phyloP scores from a whole-genome alignment of 306 rosid genomes.

The Vigna trinervia region DNA sequence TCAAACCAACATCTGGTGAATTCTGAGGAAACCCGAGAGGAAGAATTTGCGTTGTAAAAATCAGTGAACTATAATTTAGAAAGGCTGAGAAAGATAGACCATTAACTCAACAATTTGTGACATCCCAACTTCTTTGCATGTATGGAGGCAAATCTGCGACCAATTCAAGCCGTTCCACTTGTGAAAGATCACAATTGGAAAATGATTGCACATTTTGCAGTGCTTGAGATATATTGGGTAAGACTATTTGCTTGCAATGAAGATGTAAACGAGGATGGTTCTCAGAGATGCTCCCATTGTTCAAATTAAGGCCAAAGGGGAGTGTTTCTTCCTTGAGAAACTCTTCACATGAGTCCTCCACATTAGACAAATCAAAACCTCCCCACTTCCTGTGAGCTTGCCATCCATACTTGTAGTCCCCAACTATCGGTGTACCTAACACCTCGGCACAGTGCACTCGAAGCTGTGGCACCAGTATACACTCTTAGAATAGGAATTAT shows the following conservation, averaged over 20 bases:
- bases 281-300: slow-evolving; percentile 70
- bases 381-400: slow-evolving; percentile 77
- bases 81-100: slow-evolving; percentile 2
- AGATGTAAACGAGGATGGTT: slow-evolving; percentile 77
- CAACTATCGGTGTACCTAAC: slow-evolving; percentile 91
- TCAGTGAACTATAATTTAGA: slow-evolving; percentile 20
- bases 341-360: slow-evolving; percentile 54
- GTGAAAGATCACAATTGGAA: slow-evolving; percentile 63
- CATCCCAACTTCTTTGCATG: slow-evolving; percentile 93
- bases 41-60: slow-evolving; percentile 16
- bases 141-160: slow-evolving; percentile 72
- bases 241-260: slow-evolving; percentile 79
- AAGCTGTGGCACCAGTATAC: slow-evolving; percentile 62
- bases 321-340: slow-evolving; percentile 50
- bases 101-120: slow-evolving; percentile 50
- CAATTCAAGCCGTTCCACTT: slow-evolving; percentile 64
- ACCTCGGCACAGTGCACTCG: slow-evolving; percentile 97
- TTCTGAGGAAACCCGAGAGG: neutral
- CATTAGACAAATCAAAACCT: slow-evolving; percentile 47
- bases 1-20: neutral
- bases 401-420: slow-evolving; percentile 97
- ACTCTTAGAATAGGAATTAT: slow-evolving; percentile 28
- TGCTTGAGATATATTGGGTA: slow-evolving; percentile 76
- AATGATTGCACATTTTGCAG: slow-evolving; percentile 57
- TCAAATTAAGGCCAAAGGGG: slow-evolving; percentile 78